Conservation (phyloP, 75 land plant species). For the Isoetes taiwanensis region DNA sequence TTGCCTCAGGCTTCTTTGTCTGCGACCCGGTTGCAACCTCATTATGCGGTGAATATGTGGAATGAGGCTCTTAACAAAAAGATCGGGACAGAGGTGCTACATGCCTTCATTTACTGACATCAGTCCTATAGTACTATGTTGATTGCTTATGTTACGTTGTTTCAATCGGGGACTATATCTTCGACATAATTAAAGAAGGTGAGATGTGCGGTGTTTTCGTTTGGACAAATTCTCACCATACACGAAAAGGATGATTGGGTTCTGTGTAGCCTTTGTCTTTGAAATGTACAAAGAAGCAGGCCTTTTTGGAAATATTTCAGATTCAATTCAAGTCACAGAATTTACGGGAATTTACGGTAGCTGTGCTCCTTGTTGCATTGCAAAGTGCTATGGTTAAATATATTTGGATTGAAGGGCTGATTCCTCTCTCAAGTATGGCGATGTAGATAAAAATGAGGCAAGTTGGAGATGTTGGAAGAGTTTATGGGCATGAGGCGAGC, state of each 20-base stretch:
- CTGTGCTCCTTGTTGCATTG: no score
- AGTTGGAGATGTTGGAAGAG: no score
- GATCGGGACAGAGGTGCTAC: slow-evolving; percentile 76
- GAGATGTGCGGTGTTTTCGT: slow-evolving; percentile 72
- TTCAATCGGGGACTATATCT: slow-evolving; percentile 45
- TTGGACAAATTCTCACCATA: slow-evolving; percentile 61
- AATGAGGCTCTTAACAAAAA: slow-evolving; percentile 98
- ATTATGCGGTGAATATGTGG: slow-evolving; percentile 97
- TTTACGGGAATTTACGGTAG: slow-evolving; percentile 86
- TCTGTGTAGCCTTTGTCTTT: slow-evolving; percentile 79
- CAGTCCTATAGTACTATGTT: background rate
- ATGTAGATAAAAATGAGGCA: no score
- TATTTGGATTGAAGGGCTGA: no score
- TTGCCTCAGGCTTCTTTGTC: slow-evolving; percentile 70
- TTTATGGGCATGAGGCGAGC: no score
- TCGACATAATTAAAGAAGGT: slow-evolving; percentile 53
- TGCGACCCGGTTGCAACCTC: slow-evolving; percentile 81
- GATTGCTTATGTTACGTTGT: background rate
- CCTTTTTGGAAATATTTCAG: slow-evolving; percentile 49
- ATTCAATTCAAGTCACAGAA: slow-evolving; percentile 85
- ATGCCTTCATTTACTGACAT: no score
- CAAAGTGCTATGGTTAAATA: no score
- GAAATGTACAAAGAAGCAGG: slow-evolving; percentile 95
- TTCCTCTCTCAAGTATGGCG: no score
- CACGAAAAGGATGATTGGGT: slow-evolving; percentile 93